Base-by-base conservation (phyloP, 352 stramenopile species). In the Phytophthora macrochlamydospora region DNA sequence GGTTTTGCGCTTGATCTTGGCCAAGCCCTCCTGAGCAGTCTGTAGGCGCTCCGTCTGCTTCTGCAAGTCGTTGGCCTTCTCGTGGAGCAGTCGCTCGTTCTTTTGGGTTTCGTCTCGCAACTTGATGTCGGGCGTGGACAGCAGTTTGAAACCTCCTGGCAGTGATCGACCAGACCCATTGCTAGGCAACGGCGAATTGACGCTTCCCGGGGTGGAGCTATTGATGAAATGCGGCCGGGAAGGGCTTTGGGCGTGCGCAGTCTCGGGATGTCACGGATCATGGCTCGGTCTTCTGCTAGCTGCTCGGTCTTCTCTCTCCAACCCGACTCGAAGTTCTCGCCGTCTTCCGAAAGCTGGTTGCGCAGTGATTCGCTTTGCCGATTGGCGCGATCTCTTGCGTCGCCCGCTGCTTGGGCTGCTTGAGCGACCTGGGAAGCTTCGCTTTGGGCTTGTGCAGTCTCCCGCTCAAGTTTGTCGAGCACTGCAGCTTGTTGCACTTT, bases 1-100 rank as follows among this genome's bases (percentile, higher is more conserved):
- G 5, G 93, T 98, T 43, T 93, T 92, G 59, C 94, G 90, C 65
- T 91, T 90, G 65, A 98, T 97, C 61, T 91, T 93, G 37, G 75
- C 78, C 31, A 98, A 73, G 13, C 86, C 88, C 37, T 95, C 89
- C 59, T 98, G 90, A 29, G 85, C 92, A 2, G 62, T 65, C 30
- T 79, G 80, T 33, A 95, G 72, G 0, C 82, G 80, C 54, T 93
- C 85, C 33, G 78, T 91, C 45, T 93, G 84, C 28, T 79, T 77
- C 18, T 83, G 81, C 63, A 95, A 54, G 53, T 95, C 85, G 51
- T 72, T 87, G 38, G 92, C 79, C 53, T 95, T 93, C 51, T 91
- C 85, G 24, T 83, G 88, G 18, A 94, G 71, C 43, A 94, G 62
- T 56, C 78, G 85, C 29, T 90, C 84, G 48, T 89, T 87, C 66